These are phyloP conservation scores for Boeremia exigua DNA, from an alignment of 2,329 filamentous ascomycete genomes.

Conservation along the genomic window DNA sequence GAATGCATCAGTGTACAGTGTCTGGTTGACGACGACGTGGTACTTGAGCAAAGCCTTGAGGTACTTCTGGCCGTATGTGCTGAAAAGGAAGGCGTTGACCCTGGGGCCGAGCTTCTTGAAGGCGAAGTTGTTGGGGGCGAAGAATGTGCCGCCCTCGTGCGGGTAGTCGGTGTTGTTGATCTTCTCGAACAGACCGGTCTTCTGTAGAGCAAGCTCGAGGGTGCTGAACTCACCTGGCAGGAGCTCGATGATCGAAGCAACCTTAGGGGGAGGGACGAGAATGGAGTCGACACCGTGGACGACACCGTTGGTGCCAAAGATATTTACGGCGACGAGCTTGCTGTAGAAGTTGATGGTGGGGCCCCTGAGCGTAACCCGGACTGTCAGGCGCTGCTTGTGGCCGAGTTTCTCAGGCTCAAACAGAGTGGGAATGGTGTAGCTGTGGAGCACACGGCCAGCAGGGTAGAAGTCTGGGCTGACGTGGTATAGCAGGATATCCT, in stretches of 20 bases:
- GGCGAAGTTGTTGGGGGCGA: conserved; percentile 82
- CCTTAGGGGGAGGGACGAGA: conserved; percentile 75
- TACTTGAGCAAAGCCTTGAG: conserved; percentile 80
- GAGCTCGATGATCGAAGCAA: conserved; percentile 68
- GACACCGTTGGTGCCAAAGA: conserved; percentile 78
- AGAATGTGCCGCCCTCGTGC: conserved; percentile 73
- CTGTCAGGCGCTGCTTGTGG: conserved; percentile 72
- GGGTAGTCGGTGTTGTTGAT: conserved; percentile 58
- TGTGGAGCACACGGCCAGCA: conserved; percentile 67
- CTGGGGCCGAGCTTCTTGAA: conserved; percentile 74
- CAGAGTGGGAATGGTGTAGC: conserved; percentile 76
- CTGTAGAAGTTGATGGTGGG: conserved; percentile 79
- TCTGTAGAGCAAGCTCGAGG: conserved; percentile 73
- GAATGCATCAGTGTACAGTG: conserved; percentile 83
- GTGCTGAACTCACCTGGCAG: conserved; percentile 79
- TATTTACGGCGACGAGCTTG: conserved; percentile 71
- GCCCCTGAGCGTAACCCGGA: conserved; percentile 67
- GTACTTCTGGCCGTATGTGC: conserved; percentile 73
- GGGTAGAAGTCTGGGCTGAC: conserved; percentile 72
- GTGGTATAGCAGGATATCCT: conserved; percentile 76
- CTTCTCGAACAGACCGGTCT: conserved; percentile 72
- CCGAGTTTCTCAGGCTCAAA: conserved; percentile 64
- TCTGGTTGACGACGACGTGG: conserved; percentile 75
- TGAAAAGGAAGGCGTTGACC: conserved; percentile 87
- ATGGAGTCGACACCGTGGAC: conserved; percentile 78